Evolutionary conservation across 805 yeast genomes (phyloP).

Genomic region (Ogataea siamensis): DNA sequence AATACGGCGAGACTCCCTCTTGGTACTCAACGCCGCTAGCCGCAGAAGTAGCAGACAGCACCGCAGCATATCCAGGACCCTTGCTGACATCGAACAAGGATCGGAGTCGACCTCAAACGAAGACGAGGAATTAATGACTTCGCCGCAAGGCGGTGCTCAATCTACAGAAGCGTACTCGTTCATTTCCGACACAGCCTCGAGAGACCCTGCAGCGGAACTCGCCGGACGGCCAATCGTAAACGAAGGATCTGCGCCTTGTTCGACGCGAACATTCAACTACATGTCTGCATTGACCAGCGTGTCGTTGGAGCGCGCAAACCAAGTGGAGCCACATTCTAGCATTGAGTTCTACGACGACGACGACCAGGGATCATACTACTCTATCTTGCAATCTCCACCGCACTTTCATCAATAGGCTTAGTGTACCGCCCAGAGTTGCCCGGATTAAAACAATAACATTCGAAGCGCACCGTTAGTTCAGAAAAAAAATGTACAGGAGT

Average conservation of each 20-base stretch:
- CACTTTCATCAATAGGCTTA: conserved; percentile 7
- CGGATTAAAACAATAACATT: not conserved
- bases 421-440: not conserved
- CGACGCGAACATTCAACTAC: conserved; percentile 4
- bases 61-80: not conserved
- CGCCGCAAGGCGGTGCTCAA: too few relatives aligned
- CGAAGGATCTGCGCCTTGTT: conserved; percentile 1
- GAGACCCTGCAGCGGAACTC: not conserved
- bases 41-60: conserved; percentile 1
- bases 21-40: conserved; percentile 3
- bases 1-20: conserved; percentile 25
- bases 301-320: not conserved
- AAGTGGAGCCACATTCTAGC: not conserved
- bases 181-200: conserved; percentile 2
- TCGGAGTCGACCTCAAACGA: conserved; percentile 1
- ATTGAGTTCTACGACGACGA: conserved; percentile 1
- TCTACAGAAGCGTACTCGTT: conserved; percentile 4
- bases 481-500: conserved; percentile 3
- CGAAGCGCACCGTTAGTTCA: conserved; percentile 1
- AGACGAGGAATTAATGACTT: not conserved
- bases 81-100: conserved; percentile 4
- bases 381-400: conserved; percentile 11
- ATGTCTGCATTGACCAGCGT: not conserved
- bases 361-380: conserved; percentile 9
- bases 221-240: not conserved